Base-by-base conservation (phyloP, 1,139 yeast genomes). In the Debaryomycetaceae sp. region DNA sequence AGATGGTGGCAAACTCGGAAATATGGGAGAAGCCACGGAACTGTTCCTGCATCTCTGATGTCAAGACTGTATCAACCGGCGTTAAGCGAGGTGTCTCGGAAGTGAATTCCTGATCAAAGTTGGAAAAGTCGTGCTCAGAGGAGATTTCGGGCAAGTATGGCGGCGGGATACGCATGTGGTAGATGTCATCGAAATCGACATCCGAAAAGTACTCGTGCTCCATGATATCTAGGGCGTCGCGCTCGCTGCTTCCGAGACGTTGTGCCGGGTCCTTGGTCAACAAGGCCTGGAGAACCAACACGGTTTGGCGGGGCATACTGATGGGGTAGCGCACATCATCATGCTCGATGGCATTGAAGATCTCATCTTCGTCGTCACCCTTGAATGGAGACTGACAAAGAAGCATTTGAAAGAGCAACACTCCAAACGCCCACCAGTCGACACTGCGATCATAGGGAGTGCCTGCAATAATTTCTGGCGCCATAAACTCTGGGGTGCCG, bases 371-470 rank as follows among this genome's bases (percentile, higher is more conserved):
- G 51, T 90, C 98, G 41, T 87, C 96, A 39, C 99, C 98, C 41
- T 92, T 80, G 59, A 90, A 90, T 26, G 99, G 99, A 4, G 96
- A 83, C 55, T 90, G 95, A 31, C 96, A 92, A 36, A 90, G 66
- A 34, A 90, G 66, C 99, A 90, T 90, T 56, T 90, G 98, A 57
- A 87, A 90, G 37, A 92, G 63, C 39, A 90, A 65, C 22, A 92
- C 97, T 31, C 99, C 99, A 63, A 87, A 85, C 0, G 98, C 97
- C 98, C 98, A 90, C 98, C 98, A 92, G 56, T 90, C 99, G 31
- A 90, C 98, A 27, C 92, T 81, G 44, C 94, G 74, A 29, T 86
- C 92, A 48, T 90, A 90, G 36, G 78, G 80, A 53, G 86, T 94
- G 32, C 92, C 97, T 33, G 83, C 77, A 46, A 92, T 68, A 43